phyloP scores from a whole-genome alignment of 2,329 filamentous ascomycete species.

The Microdochium nivale region DNA sequence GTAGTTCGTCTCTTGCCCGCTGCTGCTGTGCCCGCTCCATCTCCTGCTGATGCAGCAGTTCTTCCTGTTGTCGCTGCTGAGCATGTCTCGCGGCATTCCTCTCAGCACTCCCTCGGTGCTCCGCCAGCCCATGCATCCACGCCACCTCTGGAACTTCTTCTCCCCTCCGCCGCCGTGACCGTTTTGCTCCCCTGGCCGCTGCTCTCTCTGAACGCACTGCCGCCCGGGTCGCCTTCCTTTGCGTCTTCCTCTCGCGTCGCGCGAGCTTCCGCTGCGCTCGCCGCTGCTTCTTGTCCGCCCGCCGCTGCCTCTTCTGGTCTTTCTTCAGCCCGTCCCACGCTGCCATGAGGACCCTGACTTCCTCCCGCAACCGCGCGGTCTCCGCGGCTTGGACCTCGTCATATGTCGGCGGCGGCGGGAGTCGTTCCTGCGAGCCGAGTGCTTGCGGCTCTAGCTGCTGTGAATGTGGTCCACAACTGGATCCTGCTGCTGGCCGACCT shows the following conservation, averaged over 20 bases:
- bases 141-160: no score
- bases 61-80: background rate
- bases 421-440: background rate
- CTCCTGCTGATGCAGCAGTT: background rate
- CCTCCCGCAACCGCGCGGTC: slow-evolving; percentile 27
- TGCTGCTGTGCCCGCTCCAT: background rate
- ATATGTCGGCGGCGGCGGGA: slow-evolving; percentile 1
- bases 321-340: slow-evolving; percentile 33
- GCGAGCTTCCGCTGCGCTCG: slow-evolving; percentile 11
- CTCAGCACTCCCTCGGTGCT: background rate
- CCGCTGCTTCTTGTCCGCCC: slow-evolving; percentile 21
- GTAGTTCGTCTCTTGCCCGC: background rate
- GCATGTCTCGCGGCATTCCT: slow-evolving; percentile 1
- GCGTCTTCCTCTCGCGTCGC: slow-evolving; percentile 19
- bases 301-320: slow-evolving; percentile 20
- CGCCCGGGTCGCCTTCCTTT: slow-evolving; percentile 6
- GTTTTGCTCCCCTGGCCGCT: background rate
- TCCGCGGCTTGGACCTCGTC: slow-evolving; percentile 15
- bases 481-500: background rate
- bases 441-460: no score
- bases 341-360: slow-evolving; percentile 34
- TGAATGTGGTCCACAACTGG: no score
- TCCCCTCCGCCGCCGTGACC: no score
- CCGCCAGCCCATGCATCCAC: no score
- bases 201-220: background rate